phyloP scores from a whole-genome alignment of 192 early-diverging fungal genomes.

The Dispira simplex region DNA sequence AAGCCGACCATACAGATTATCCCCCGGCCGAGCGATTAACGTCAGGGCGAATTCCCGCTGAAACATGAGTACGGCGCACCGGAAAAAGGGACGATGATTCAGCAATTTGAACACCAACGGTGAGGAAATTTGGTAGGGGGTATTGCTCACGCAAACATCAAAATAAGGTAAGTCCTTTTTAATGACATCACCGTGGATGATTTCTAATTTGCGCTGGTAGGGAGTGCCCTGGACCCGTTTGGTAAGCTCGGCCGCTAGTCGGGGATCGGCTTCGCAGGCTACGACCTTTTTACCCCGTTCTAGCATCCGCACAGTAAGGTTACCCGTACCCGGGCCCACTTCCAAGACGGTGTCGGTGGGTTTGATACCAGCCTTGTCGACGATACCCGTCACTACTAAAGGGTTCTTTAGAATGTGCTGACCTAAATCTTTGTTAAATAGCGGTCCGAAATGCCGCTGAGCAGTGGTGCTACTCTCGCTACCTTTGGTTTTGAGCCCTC shows the following conservation, averaged over 20 bases:
- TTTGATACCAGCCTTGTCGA: constrained; percentile 75
- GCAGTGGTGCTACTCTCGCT: constrained; percentile 14
- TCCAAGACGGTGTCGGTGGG: constrained; percentile 72
- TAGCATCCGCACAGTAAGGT: constrained; percentile 89
- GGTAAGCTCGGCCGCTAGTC: constrained; percentile 87
- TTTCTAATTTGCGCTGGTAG: constrained; percentile 50
- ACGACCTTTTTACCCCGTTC: constrained; percentile 85
- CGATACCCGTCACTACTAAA: constrained; percentile 86
- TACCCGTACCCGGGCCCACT: constrained; percentile 98
- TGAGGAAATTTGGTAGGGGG: constrained; percentile 95
- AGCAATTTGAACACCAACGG: constrained; percentile 91
- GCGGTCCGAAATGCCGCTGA: constrained; percentile 50
- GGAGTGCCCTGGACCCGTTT: constrained; percentile 90
- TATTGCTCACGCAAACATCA: constrained; percentile 97
- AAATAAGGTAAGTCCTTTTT: constrained; percentile 95
- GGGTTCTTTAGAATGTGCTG: constrained; percentile 99
- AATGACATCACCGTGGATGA: constrained; percentile 96
- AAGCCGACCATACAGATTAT: constrained; percentile 79
- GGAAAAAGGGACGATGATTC: constrained; percentile 82
- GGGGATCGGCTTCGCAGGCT: constrained; percentile 92
- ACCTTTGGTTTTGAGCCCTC: not conserved
- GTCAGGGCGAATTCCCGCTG: constrained; percentile 97
- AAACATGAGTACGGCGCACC: constrained; percentile 95
- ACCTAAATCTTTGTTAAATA: constrained; percentile 94
- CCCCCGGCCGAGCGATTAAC: constrained; percentile 86